Evolutionary conservation across 495 filamentous ascomycete species (phyloP), one percentile per base, ranked within the genome.

Genomic region (Penicillium taxi): DNA sequence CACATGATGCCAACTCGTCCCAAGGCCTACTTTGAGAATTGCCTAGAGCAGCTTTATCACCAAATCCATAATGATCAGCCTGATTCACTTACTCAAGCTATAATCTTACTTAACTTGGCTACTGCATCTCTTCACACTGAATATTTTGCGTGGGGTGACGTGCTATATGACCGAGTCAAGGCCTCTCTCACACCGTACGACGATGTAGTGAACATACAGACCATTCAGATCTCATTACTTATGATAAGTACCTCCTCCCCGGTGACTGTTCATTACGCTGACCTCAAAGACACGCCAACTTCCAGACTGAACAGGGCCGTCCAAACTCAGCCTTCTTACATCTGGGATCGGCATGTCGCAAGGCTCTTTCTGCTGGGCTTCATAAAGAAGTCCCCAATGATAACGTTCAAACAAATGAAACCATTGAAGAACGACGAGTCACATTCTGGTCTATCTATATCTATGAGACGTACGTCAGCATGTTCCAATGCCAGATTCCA

Each of bases 381-480:
- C 61, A 70, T 34, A 70, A 64, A 27, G 61, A 68, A 22, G 58
- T 58, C 1, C 63, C 56, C 1, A 34, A 46, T 6, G 42, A 50
- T 6, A 43, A 41, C 2, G 41, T 45, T 4, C 54, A 64, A 33
- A 45, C 37, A 0, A 23, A 44, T 6, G 54, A 64, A 14, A 56
- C 42, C 20, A 48, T 56, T 6, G 52, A 64, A 36, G 60, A 63
- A 32, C 47, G 62, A 25, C 50, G 66, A 18, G 31, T 51, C 3
- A 70, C 63, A 0, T 62, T 68, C 16, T 70, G 66, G 66, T 56
- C 50, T 24, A 47, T 70, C 2, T 68, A 53, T 33, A 36, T 58
- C 16, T 67, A 58, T 28, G 66, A 70, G 51, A 64, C 52, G 66
- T 70, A 12, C 3, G 55, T 34, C 6, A 9, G 9, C 5, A 6